These are phyloP conservation scores for Emmonsiellopsis sp. DNA, from an alignment of 2,329 filamentous ascomycete species.

Conservation along the genomic window DNA sequence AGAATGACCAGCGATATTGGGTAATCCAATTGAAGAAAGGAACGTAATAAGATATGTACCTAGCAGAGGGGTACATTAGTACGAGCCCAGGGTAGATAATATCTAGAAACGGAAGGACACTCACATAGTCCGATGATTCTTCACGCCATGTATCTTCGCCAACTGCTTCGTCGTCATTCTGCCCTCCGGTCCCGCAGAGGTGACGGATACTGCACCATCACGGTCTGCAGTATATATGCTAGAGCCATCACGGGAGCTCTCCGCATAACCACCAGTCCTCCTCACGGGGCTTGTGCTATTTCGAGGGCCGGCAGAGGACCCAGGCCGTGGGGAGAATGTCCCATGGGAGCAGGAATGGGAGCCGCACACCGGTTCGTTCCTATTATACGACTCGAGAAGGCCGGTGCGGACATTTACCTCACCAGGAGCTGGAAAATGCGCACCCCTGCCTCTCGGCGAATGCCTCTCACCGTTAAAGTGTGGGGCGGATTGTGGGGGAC, in stretches of 20 bases:
- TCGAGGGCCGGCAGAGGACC: constrained; percentile 39
- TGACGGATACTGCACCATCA: constrained; percentile 31
- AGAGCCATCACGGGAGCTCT: constrained; percentile 11
- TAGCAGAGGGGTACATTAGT: constrained; percentile 24
- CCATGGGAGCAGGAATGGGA: constrained; percentile 56
- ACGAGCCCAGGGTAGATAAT: neutral
- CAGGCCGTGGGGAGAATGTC: constrained; percentile 55
- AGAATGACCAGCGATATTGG: constrained; percentile 73
- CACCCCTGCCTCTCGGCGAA: neutral
- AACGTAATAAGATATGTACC: constrained; percentile 88
- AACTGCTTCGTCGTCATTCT: constrained; percentile 61
- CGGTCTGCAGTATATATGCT: constrained; percentile 23
- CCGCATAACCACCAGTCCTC: constrained; percentile 12
- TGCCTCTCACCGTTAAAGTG: constrained; percentile 2
- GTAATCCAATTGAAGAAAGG: constrained; percentile 83
- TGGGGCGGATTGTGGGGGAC: constrained; percentile 9
- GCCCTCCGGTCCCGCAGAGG: constrained; percentile 46
- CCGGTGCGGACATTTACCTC: constrained; percentile 26
- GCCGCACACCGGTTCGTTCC: constrained; percentile 27
- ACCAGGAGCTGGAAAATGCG: neutral
- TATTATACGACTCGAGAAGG: constrained; percentile 31
- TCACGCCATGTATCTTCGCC: constrained; percentile 63
- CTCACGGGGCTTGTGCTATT: constrained; percentile 21
- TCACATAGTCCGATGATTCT: constrained; percentile 64
- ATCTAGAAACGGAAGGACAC: constrained; percentile 18